Conservation (phyloP, 202 grass and related monocot species). For the Brachypodium distachyon region DNA sequence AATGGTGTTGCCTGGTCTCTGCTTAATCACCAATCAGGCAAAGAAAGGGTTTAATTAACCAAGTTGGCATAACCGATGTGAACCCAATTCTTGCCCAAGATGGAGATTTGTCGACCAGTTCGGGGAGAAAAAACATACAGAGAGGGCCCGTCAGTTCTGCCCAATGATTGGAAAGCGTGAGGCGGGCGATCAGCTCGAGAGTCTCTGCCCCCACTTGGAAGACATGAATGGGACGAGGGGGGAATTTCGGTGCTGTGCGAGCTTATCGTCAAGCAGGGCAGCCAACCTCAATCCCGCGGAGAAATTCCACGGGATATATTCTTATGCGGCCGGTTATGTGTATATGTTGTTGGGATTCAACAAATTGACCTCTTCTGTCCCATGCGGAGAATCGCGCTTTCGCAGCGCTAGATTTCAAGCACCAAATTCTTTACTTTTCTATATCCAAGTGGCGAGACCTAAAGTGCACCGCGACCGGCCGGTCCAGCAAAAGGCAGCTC, state of each 20-base stretch:
- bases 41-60: background rate
- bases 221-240: background rate
- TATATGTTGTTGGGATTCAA: background rate
- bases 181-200: too few species aligned
- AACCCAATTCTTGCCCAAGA: background rate
- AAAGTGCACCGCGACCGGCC: background rate
- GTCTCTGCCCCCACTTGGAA: background rate
- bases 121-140: background rate
- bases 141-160: background rate
- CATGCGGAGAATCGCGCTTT: background rate
- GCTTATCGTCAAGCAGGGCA: background rate
- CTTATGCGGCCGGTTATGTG: too few species aligned
- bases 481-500: too few species aligned
- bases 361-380: background rate
- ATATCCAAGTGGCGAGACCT: background rate
- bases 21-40: background rate
- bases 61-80: background rate
- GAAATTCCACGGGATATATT: too few species aligned
- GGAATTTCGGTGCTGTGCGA: too few species aligned
- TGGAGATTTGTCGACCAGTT: background rate
- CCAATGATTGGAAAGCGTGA: background rate
- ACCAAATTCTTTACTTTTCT: background rate
- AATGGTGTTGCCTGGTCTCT: background rate
- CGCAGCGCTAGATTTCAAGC: background rate
- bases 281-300: too few species aligned